Base-by-base conservation (phyloP, 2,329 filamentous ascomycete genomes). In the Neofusicoccum sp. region DNA sequence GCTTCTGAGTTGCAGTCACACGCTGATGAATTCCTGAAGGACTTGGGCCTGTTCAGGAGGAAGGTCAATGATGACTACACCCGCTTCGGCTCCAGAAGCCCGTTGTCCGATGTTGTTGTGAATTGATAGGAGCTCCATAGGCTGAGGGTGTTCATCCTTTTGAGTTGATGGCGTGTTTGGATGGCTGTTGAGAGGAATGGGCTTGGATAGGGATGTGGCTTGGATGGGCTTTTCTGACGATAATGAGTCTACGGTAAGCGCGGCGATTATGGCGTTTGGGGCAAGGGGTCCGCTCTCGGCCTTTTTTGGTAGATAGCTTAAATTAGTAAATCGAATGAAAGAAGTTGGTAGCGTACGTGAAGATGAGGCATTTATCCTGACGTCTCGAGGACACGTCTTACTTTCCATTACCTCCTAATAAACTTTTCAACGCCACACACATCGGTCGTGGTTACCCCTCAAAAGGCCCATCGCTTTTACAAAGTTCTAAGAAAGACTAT, bases 11-110 rank as follows among this genome's bases (percentile, higher is more conserved):
- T 93, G 78, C 90, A 97, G 71, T 86, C 87, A n/a, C 86, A 91
- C 69, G 93, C 96, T 81, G 86, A 93, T 66, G 87, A 89, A 36
- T 83, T 98, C 70, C 80, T 99, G 65, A 86, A 87, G 67, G 93
- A 98, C 67, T 72, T 96, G 59, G 84, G 84, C 31, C 73, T 93
- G 71, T 96, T 96, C 78, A 89, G 89, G 73, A 86, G 86, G 69
- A 98, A 96, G 78, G 86, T 98, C 64, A 87, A 85, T 6, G 91
- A 95, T 68, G 95, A 98, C 73, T 85, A 89, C 73, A 79, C 79
- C 61, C 80, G 90, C 40, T 95, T 86, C 62, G 76, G 57, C 6
- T 16, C 51, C 11, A 43, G 51, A 24, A 33, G 26, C 7, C 58
- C 58, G n/a, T 26, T 60, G 58, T n/a, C 58, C 4, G 36, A 60